Percentiles rank a stretch among this genome's conserved stretches.
Conservation (phyloP, 1,139 yeast species). For the Saccharomyces hybrid region DNA sequence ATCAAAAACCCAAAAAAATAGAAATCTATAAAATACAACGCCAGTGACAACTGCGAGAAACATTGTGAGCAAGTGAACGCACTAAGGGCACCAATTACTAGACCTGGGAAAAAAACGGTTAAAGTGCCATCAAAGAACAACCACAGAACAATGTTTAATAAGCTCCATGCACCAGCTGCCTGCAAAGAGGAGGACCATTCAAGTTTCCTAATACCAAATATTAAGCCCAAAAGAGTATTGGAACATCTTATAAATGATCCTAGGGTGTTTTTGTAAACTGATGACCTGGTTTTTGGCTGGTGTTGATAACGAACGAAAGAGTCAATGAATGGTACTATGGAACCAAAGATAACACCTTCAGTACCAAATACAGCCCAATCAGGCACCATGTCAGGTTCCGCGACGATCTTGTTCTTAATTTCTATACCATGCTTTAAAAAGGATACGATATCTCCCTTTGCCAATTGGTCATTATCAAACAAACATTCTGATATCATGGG, state of each 20-base stretch:
- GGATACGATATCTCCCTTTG: not conserved
- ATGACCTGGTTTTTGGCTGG: slow-evolving; percentile 10
- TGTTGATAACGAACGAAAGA: not conserved
- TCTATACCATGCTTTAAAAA: not conserved
- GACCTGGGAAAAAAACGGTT: slow-evolving; percentile 50
- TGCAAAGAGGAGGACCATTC: slow-evolving; percentile 75
- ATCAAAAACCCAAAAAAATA: slow-evolving; percentile 61
- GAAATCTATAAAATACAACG: slow-evolving; percentile 35
- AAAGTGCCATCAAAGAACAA: slow-evolving; percentile 66
- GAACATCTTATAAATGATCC: slow-evolving; percentile 49
- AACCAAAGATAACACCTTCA: slow-evolving; percentile 61
- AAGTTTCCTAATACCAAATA: slow-evolving; percentile 73
- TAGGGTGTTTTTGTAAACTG: slow-evolving; percentile 23
- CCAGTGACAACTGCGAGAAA: slow-evolving; percentile 21
- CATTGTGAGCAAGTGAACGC: slow-evolving; percentile 34
- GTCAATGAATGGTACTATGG: slow-evolving; percentile 56
- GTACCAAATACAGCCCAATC: slow-evolving; percentile 37
- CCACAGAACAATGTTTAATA: slow-evolving; percentile 77
- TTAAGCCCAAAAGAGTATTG: slow-evolving; percentile 73
- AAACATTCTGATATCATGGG: not conserved
- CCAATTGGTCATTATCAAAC: not conserved
- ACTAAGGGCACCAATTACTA: slow-evolving; percentile 34
- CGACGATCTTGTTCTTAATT: not conserved
- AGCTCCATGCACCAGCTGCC: slow-evolving; percentile 66
- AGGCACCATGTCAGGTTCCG: slow-evolving; percentile 18